A percentile compares a stretch with the other conserved stretches of the same genome.
These are phyloP conservation scores for Myriosclerotinia scirpicola DNA, from an alignment of 2,329 filamentous ascomycete genomes.

Conservation along the genomic window DNA sequence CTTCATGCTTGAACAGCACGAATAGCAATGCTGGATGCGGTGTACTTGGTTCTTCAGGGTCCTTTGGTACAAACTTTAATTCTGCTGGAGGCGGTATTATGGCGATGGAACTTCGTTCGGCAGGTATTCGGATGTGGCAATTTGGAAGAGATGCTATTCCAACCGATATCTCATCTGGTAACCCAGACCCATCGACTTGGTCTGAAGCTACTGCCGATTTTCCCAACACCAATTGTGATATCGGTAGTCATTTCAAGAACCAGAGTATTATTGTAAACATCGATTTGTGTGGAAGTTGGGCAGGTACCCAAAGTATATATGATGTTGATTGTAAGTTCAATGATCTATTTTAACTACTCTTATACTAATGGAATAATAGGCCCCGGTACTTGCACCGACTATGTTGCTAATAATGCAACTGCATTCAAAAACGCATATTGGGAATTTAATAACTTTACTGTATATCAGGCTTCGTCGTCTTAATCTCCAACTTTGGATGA, in stretches of 20 bases:
- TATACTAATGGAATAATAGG: constrained; percentile 24
- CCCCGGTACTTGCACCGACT: constrained; percentile 33
- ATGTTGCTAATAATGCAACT: constrained; percentile 37
- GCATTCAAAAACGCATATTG: constrained; percentile 39
- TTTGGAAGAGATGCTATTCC: constrained; percentile 49
- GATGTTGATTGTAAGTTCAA: constrained; percentile 33
- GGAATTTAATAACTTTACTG: constrained; percentile 37
- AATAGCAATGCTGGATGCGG: constrained; percentile 47
- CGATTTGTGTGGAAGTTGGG: constrained; percentile 87
- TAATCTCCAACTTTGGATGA: neutral
- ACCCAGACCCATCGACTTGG: constrained; percentile 48
- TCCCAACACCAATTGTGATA: constrained; percentile 63
- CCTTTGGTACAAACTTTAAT: constrained; percentile 57
- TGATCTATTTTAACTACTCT: neutral
- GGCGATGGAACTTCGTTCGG: constrained; percentile 49
- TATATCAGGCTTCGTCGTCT: constrained; percentile 31
- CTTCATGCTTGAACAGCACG: constrained; percentile 47
- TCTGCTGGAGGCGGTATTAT: constrained; percentile 49
- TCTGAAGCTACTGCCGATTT: constrained; percentile 48
- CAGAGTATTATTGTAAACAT: constrained; percentile 81
- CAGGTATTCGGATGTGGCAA: constrained; percentile 52
- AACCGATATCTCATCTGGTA: constrained; percentile 45
- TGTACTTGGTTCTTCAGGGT: constrained; percentile 44
- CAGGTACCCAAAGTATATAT: constrained; percentile 53
- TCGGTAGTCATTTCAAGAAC: constrained; percentile 66